Conservation (phyloP, 306 rosid genomes). For the Sphenostylis stenocarpa region DNA sequence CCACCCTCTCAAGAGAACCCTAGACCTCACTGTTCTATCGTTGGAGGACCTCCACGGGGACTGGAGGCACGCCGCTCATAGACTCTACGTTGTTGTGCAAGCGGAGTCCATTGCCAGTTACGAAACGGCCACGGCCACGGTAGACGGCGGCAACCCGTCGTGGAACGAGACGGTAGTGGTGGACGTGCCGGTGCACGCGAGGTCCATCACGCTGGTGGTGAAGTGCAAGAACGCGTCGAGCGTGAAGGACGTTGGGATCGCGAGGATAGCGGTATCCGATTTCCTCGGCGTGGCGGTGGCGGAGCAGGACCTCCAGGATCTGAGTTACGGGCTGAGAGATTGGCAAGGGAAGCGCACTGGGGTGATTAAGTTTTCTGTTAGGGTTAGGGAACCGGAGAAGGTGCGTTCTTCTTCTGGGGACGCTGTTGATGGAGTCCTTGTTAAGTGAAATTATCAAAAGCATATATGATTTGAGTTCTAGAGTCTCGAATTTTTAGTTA, state of each 20-base stretch:
- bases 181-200: slow-evolving; percentile 42
- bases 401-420: background rate
- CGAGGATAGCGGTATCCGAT: slow-evolving; percentile 35
- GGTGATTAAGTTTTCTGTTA: slow-evolving; percentile 60
- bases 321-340: slow-evolving; percentile 65
- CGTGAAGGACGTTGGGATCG: slow-evolving; percentile 38
- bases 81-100: slow-evolving; percentile 45
- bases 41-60: slow-evolving; percentile 46
- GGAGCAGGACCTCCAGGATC: slow-evolving; percentile 42
- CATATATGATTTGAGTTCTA: too few relatives aligned
- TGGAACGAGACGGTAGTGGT: slow-evolving; percentile 55
- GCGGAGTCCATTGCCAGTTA: slow-evolving; percentile 34
- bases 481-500: too few relatives aligned
- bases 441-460: background rate
- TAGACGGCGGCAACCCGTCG: background rate
- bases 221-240: slow-evolving; percentile 41
- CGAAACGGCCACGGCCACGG: slow-evolving; percentile 28
- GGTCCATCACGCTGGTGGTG: slow-evolving; percentile 45
- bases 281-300: slow-evolving; percentile 40
- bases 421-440: background rate
- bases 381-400: slow-evolving; percentile 13
- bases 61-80: slow-evolving; percentile 31
- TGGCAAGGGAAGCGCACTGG: slow-evolving; percentile 56
- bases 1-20: background rate
- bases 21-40: slow-evolving; percentile 53